Conservation (phyloP, 352 stramenopile genomes). For the Globisporangium paroecandrum region DNA sequence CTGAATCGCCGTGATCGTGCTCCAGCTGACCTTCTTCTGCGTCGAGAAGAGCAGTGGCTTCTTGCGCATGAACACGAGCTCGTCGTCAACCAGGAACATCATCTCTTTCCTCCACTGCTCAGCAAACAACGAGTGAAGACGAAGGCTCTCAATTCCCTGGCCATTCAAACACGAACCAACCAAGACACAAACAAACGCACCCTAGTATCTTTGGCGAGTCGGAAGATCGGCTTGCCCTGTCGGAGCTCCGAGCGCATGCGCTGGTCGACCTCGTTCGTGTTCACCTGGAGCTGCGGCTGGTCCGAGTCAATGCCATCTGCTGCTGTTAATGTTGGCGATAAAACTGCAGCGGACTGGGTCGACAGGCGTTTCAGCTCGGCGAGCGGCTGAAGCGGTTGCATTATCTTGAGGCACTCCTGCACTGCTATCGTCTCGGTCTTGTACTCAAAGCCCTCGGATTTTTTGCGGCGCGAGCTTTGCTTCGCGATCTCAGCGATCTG, state of each 20-base stretch:
- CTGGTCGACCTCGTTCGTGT: not conserved
- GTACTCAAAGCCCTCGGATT: constrained; percentile 14
- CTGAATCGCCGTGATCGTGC: constrained; percentile 30
- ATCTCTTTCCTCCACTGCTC: constrained; percentile 35
- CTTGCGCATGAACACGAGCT: constrained; percentile 33
- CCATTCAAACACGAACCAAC: not conserved
- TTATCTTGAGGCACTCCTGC: constrained; percentile 9
- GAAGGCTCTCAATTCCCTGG: no score
- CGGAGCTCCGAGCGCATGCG: constrained; percentile 12
- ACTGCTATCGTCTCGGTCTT: constrained; percentile 7
- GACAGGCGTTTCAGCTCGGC: not conserved
- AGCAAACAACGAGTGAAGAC: not conserved
- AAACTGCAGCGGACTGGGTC: not conserved
- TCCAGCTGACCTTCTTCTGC: constrained; percentile 29
- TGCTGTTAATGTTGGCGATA: not conserved
- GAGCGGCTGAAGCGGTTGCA: constrained; percentile 4
- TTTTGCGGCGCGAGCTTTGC: constrained; percentile 9
- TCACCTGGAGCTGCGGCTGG: constrained; percentile 1
- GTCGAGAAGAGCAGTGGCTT: constrained; percentile 30
- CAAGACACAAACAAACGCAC: not conserved
- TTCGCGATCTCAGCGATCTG: constrained; percentile 9
- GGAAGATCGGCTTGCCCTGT: constrained; percentile 20
- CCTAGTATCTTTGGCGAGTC: constrained; percentile 18
- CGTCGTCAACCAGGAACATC: constrained; percentile 26
- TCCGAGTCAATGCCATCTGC: constrained; percentile 1